phyloP scores from a whole-genome alignment of 177 flowering plant species.

The Vitis hybrid region DNA sequence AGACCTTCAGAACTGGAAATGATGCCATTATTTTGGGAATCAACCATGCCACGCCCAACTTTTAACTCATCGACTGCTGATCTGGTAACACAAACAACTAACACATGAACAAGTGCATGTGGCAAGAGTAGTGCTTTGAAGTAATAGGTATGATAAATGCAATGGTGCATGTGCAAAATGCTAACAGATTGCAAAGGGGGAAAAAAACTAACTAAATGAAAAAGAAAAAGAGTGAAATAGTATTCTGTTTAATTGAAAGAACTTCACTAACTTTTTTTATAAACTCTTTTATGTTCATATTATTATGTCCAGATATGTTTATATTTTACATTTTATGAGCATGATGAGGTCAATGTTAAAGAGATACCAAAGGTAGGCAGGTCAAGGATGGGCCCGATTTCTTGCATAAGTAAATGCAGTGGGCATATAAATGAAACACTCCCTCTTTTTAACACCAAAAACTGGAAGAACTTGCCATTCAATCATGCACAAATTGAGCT shows the following conservation, averaged over 20 bases:
- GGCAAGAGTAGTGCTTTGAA: not conserved
- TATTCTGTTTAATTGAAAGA: too few relatives aligned
- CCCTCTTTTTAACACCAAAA: too few relatives aligned
- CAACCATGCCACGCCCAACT: constrained; percentile 18
- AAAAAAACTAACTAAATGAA: too few relatives aligned
- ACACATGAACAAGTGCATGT: not conserved
- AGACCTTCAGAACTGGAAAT: constrained; percentile 11
- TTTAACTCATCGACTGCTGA: constrained; percentile 31
- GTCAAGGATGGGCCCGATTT: not conserved
- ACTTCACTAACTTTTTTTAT: too few relatives aligned
- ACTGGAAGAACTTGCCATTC: too few relatives aligned
- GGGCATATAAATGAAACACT: not conserved
- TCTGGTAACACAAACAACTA: constrained; percentile 36
- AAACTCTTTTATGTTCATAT: not conserved
- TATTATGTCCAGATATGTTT: not conserved
- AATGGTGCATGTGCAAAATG: not conserved
- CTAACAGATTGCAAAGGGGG: not conserved
- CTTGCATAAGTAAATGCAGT: not conserved
- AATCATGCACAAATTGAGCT: too few relatives aligned
- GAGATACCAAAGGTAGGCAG: not conserved
- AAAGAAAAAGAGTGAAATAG: too few relatives aligned
- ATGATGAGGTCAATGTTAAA: too few relatives aligned
- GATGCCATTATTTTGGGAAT: constrained; percentile 26
- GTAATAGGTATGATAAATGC: not conserved
- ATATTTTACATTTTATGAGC: not conserved